A percentile compares a stretch with the other conserved stretches of the same genome.
phyloP scores from a whole-genome alignment of 2,329 filamentous ascomycete genomes.

The Dactylellina drechsleri region DNA sequence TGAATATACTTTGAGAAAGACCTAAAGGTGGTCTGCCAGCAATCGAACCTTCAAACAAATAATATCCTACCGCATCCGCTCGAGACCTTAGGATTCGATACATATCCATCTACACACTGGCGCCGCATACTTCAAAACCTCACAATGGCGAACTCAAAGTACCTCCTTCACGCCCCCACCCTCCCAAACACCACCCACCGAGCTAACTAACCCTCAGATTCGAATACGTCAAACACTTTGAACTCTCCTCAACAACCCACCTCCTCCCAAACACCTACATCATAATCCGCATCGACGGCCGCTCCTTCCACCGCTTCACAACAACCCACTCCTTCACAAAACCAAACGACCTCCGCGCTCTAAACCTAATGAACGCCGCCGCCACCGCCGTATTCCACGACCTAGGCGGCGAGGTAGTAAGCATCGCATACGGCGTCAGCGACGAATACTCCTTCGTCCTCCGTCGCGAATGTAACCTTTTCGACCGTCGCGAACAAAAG shows the following conservation, averaged over 20 bases:
- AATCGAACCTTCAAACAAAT: not conserved
- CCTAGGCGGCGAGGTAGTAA: slow-evolving; percentile 75
- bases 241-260: slow-evolving; percentile 73
- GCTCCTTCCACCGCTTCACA: slow-evolving; percentile 95
- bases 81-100: not conserved
- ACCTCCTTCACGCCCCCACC: not conserved
- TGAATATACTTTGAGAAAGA: not conserved
- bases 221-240: slow-evolving; percentile 91
- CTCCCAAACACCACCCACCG: slow-evolving; percentile 25
- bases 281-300: slow-evolving; percentile 90
- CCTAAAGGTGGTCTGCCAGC: not conserved
- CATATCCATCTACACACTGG: not conserved
- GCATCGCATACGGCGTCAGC: slow-evolving; percentile 89
- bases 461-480: slow-evolving; percentile 81
- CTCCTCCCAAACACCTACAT: slow-evolving; percentile 94
- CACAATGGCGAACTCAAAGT: slow-evolving; percentile 59
- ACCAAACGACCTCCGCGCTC: slow-evolving; percentile 86
- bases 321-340: slow-evolving; percentile 86
- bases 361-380: slow-evolving; percentile 93
- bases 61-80: not conserved
- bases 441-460: slow-evolving; percentile 97
- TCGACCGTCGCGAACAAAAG: slow-evolving; percentile 88
- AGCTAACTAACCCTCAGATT: slow-evolving; percentile 69
- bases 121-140: no score
- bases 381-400: slow-evolving; percentile 86